Percentiles rank a stretch among this genome's conserved stretches.
These are phyloP conservation scores for Areca catechu DNA, from an alignment of 176 grass and related monocot species.

Conservation along the genomic window DNA sequence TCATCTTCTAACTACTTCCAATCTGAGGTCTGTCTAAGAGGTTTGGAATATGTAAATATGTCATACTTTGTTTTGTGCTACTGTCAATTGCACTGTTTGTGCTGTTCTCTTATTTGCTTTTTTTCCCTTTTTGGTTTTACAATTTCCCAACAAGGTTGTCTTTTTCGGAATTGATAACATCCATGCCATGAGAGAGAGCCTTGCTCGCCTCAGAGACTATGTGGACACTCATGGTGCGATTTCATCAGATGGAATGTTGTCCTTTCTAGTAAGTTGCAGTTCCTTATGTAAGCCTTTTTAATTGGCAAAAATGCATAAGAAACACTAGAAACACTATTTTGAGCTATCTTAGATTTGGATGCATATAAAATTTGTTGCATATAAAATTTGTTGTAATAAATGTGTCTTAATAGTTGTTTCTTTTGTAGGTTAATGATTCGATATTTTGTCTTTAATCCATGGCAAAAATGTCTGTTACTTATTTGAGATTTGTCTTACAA, in stretches of 20 bases:
- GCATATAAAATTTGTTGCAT: too few relatives aligned
- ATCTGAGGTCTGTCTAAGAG: constrained; percentile 53
- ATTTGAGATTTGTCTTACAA: too few relatives aligned
- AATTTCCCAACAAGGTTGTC: constrained; percentile 50
- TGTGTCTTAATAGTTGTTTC: too few relatives aligned
- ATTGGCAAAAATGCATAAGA: too few relatives aligned
- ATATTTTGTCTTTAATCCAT: too few relatives aligned
- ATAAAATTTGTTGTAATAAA: too few relatives aligned
- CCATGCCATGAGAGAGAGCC: constrained; percentile 95
- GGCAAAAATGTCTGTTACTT: too few relatives aligned
- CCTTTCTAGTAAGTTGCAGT: constrained; percentile 46
- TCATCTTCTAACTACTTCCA: constrained; percentile 87
- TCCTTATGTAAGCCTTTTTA: not conserved
- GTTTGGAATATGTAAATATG: too few relatives aligned
- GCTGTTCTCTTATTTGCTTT: not conserved
- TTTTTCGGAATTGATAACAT: constrained; percentile 98
- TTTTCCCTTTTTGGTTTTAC: constrained; percentile 26
- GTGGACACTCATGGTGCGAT: constrained; percentile 76
- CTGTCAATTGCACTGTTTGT: constrained; percentile 2
- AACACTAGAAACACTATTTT: too few relatives aligned
- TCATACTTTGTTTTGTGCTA: too few relatives aligned
- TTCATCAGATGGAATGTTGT: constrained; percentile 79
- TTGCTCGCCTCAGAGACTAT: constrained; percentile 94
- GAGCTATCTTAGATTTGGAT: too few relatives aligned
- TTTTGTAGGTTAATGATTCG: too few relatives aligned